A percentile compares a stretch with the other conserved stretches of the same genome.
phyloP scores from a whole-genome alignment of 176 grass and related monocot genomes.

The Oryza glumipatula region DNA sequence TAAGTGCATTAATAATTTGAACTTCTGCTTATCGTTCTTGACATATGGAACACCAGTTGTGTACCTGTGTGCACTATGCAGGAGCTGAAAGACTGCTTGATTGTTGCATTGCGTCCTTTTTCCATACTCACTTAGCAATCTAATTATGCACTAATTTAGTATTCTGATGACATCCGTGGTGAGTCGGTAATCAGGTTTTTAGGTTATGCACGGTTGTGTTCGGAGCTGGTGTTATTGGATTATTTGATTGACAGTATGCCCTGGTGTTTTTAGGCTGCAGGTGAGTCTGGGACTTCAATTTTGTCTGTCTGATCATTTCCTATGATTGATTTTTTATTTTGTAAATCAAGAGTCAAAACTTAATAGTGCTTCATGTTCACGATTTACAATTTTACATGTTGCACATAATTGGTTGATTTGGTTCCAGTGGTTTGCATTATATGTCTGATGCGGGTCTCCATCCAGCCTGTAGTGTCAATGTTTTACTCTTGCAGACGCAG shows the following conservation, averaged over 20 bases:
- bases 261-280: not conserved
- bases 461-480: not conserved
- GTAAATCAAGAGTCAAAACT: not conserved
- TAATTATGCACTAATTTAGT: not conserved
- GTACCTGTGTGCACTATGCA: not conserved
- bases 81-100: not conserved
- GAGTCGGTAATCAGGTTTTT: not conserved
- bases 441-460: not conserved
- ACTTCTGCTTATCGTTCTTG: not conserved
- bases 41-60: not conserved
- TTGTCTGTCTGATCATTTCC: not conserved
- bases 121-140: not conserved
- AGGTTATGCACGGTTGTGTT: not conserved
- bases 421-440: not conserved
- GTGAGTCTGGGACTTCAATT: not conserved
- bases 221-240: not conserved
- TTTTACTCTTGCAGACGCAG: not conserved
- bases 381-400: not conserved
- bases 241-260: not conserved
- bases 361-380: not conserved
- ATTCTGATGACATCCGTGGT: not conserved
- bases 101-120: not conserved
- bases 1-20: conserved; percentile 17
- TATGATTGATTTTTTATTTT: not conserved
- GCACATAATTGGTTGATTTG: not conserved